Percentiles rank a stretch among this genome's conserved stretches.
phyloP scores from a whole-genome alignment of 2,329 filamentous ascomycete species.

The Peltaster fructicola region DNA sequence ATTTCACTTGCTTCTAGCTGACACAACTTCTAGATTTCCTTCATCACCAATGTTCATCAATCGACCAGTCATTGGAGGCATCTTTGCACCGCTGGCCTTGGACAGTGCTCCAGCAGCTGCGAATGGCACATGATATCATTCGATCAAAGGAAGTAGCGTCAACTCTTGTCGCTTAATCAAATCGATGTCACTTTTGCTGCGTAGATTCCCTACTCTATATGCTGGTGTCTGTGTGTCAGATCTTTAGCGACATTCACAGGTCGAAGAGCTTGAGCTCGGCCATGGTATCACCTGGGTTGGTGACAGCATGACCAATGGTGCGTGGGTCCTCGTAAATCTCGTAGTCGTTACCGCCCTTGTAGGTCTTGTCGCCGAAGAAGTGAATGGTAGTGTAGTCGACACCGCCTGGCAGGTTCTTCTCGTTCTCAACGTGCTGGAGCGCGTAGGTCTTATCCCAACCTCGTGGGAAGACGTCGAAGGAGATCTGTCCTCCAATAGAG shows the following conservation, averaged over 20 bases:
- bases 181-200: not conserved
- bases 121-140: not conserved
- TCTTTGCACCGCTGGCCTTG: slow-evolving; percentile 30
- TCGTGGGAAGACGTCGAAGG: slow-evolving; percentile 89
- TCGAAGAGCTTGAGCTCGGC: slow-evolving; percentile 58
- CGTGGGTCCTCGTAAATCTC: slow-evolving; percentile 76
- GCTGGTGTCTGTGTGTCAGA: not conserved
- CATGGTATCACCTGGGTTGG: slow-evolving; percentile 65
- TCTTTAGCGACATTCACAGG: slow-evolving; percentile 8
- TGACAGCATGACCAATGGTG: slow-evolving; percentile 73
- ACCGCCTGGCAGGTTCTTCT: slow-evolving; percentile 47
- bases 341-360: slow-evolving; percentile 80
- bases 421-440: slow-evolving; percentile 67
- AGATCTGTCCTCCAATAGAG: slow-evolving; percentile 93
- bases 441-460: slow-evolving; percentile 99
- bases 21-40: slow-evolving; percentile 9
- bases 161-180: not conserved
- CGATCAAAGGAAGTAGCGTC: not conserved
- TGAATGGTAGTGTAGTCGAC: slow-evolving; percentile 75
- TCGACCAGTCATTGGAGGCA: slow-evolving; percentile 34
- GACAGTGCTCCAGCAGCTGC: slow-evolving; percentile 11
- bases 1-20: slow-evolving; percentile 1
- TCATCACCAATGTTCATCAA: slow-evolving; percentile 24
- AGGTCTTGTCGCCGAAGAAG: slow-evolving; percentile 97
- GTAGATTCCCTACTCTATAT: not conserved